phyloP scores from a whole-genome alignment of 352 stramenopile genomes.

The Chrysophaeum taylorii region DNA sequence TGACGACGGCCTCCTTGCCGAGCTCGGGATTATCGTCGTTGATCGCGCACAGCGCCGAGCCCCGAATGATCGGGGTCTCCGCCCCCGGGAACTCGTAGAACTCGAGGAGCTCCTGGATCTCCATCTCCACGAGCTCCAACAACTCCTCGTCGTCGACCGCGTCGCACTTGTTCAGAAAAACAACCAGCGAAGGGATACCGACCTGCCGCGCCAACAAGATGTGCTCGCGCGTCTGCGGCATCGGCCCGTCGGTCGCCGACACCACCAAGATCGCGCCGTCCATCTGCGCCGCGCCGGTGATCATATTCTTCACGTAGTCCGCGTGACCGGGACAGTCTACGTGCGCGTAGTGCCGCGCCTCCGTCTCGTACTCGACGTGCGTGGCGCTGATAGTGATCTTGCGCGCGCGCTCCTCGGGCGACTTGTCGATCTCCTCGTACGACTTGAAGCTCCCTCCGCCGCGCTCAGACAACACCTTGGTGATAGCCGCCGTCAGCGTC shows the following conservation, averaged over 20 bases:
- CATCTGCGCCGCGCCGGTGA: conserved; percentile 91
- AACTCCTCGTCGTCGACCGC: conserved; percentile 82
- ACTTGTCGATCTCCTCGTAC: conserved; percentile 84
- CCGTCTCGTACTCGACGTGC: conserved; percentile 84
- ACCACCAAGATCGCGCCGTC: conserved; percentile 68
- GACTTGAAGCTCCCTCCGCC: conserved; percentile 44
- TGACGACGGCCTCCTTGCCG: conserved; percentile 66
- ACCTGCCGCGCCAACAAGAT: conserved; percentile 87
- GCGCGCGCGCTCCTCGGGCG: conserved; percentile 82
- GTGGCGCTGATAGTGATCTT: conserved; percentile 87
- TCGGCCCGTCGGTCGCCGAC: conserved; percentile 80
- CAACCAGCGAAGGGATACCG: conserved; percentile 68
- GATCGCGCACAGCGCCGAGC: conserved; percentile 78
- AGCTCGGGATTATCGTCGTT: conserved; percentile 71
- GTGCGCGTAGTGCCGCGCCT: conserved; percentile 82
- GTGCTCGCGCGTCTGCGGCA: conserved; percentile 91
- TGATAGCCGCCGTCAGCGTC: conserved; percentile 90
- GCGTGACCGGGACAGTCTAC: conserved; percentile 91
- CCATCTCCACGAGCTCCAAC: conserved; percentile 84
- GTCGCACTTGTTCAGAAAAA: conserved; percentile 95
- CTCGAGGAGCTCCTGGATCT: conserved; percentile 80
- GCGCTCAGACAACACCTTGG: conserved; percentile 64
- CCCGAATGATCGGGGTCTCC: conserved; percentile 82
- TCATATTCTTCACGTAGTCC: conserved; percentile 98
- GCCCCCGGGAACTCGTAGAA: conserved; percentile 90